A percentile compares a stretch with the other conserved stretches of the same genome.
Conservation (phyloP, 139 green algal species). For the Medakamo hakoo region DNA sequence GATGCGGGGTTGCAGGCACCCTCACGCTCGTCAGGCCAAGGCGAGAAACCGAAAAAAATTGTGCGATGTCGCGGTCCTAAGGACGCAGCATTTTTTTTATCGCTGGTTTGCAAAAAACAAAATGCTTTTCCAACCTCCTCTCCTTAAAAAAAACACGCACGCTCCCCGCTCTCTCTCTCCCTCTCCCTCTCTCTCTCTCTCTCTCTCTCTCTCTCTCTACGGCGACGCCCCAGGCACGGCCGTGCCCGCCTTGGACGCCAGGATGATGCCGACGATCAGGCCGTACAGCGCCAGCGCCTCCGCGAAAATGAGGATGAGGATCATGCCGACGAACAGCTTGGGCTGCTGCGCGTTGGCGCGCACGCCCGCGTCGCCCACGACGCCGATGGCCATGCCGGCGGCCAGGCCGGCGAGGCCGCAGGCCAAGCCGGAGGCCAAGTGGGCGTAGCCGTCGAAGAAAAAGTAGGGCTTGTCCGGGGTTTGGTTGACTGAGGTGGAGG, state of each 20-base stretch:
- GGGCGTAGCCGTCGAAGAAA: slow-evolving; percentile 95
- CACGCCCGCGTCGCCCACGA: slow-evolving; percentile 96
- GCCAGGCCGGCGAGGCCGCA: slow-evolving; percentile 87
- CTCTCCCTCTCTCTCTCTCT: no score
- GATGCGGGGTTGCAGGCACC: no score
- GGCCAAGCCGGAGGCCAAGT: slow-evolving; percentile 83
- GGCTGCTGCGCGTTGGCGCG: slow-evolving; percentile 98
- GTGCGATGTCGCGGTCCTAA: no score
- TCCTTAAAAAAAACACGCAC: neutral
- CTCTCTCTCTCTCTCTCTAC: no score
- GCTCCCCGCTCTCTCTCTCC: neutral
- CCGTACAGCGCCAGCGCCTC: slow-evolving; percentile 97
- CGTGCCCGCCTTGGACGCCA: slow-evolving; percentile 75
- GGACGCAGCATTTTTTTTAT: no score
- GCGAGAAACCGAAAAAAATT: no score
- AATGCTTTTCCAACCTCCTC: neutral
- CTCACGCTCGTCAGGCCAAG: no score
- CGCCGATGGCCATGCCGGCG: slow-evolving; percentile 97
- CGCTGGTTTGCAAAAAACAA: no score
- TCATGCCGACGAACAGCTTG: slow-evolving; percentile 99
- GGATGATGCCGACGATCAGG: slow-evolving; percentile 94
- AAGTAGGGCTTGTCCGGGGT: slow-evolving; percentile 68
- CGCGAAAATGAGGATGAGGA: slow-evolving; percentile 99
- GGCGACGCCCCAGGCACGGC: slow-evolving; percentile 9
- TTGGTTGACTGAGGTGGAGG: slow-evolving; percentile 50